A percentile compares a stretch with the other conserved stretches of the same genome.
These are phyloP conservation scores for Eimeria sp. DNA, from an alignment of 169 alveolate genomes.

Conservation along the genomic window DNA sequence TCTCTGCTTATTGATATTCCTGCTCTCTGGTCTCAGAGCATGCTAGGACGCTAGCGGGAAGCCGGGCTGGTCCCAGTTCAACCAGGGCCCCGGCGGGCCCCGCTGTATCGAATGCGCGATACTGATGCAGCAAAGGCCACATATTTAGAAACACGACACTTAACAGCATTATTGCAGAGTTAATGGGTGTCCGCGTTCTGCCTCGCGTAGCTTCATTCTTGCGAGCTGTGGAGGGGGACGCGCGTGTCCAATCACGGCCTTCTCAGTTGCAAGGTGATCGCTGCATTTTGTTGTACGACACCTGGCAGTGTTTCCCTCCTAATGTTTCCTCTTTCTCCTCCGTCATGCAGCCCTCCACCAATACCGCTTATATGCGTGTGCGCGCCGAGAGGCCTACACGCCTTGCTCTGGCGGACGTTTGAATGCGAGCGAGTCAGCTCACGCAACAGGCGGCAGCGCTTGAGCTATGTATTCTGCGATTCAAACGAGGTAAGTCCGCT, in stretches of 20 bases:
- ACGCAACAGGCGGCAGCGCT: conserved; percentile 65
- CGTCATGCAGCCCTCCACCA: conserved; percentile 79
- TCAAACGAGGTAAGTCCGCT: conserved; percentile 34
- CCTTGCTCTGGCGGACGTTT: conserved; percentile 62
- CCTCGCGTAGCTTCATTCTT: conserved; percentile 15
- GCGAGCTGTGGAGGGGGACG: conserved; percentile 35
- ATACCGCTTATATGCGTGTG: conserved; percentile 67
- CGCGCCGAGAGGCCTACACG: conserved; percentile 70
- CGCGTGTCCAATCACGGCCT: conserved; percentile 12
- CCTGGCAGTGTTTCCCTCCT: conserved; percentile 11
- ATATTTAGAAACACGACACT: not conserved
- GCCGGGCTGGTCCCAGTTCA: conserved; percentile 25
- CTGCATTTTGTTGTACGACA: not conserved
- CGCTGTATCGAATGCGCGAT: conserved; percentile 45
- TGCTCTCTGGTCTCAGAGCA: not conserved
- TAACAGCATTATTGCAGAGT: not conserved
- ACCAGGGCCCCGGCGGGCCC: conserved; percentile 73
- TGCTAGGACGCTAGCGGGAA: not conserved
- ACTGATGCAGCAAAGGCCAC: not conserved
- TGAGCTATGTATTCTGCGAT: conserved; percentile 68
- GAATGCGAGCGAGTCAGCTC: conserved; percentile 59
- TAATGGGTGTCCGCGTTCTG: conserved; percentile 28
- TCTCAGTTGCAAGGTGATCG: not conserved
- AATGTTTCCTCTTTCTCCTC: conserved; percentile 78
- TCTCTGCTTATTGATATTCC: not conserved